phyloP scores from a whole-genome alignment of 345 rosid genomes.

The Viola odorata region DNA sequence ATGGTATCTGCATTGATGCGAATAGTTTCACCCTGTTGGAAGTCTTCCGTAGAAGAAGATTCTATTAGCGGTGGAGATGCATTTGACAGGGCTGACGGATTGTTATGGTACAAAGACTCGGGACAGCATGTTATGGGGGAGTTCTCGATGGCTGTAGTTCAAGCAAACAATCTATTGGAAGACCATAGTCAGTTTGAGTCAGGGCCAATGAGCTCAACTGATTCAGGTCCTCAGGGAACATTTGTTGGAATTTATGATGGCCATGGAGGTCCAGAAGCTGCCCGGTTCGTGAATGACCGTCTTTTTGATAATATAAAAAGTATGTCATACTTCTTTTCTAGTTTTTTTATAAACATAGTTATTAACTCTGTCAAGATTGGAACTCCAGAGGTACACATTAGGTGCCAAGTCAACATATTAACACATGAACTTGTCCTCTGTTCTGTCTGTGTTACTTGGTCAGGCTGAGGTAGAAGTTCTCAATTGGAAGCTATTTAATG shows the following conservation, averaged over 20 bases:
- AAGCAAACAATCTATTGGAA: slow-evolving; percentile 74
- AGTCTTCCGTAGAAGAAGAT: slow-evolving; percentile 58
- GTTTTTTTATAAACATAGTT: no score
- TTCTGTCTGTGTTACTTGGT: no score
- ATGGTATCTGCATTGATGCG: slow-evolving; percentile 76
- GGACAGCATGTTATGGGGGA: slow-evolving; percentile 69
- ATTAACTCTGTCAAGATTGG: no score
- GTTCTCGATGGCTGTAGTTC: slow-evolving; percentile 94
- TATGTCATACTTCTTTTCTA: slow-evolving; percentile 29
- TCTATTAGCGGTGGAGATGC: slow-evolving; percentile 53
- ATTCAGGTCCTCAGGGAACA: slow-evolving; percentile 81
- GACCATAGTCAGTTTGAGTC: slow-evolving; percentile 90
- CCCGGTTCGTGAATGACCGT: slow-evolving; percentile 67
- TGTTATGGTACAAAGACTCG: slow-evolving; percentile 82
- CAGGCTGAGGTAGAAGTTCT: no score
- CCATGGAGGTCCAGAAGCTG: slow-evolving; percentile 98
- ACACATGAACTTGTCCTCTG: no score
- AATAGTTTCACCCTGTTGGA: slow-evolving; percentile 86
- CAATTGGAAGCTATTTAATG: no score
- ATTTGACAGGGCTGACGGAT: slow-evolving; percentile 60
- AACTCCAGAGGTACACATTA: no score
- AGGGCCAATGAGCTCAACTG: slow-evolving; percentile 73
- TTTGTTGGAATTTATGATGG: slow-evolving; percentile 98
- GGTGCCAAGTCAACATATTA: no score
- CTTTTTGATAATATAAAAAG: slow-evolving; percentile 66